Evolutionary conservation across 2,329 filamentous ascomycete species (phyloP).

Genomic region (Tympanopsis confertula): DNA sequence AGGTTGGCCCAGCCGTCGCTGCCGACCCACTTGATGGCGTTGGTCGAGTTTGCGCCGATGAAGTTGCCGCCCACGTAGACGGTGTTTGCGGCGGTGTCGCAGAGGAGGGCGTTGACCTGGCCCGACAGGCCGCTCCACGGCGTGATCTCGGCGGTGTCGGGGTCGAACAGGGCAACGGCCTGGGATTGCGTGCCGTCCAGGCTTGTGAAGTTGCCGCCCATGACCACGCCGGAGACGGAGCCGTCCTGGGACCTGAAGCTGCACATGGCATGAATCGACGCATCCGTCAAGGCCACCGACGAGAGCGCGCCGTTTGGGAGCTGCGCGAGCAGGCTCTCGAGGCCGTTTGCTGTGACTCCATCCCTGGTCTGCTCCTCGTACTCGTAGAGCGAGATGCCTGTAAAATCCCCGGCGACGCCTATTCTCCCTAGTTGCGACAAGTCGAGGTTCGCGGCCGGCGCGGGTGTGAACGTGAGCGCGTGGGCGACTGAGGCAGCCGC

Average conservation of each 20-base stretch:
- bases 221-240: constrained; percentile 59
- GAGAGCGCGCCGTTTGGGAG: constrained; percentile 79
- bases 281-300: constrained; percentile 66
- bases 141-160: constrained; percentile 56
- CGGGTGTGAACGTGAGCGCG: constrained; percentile 46
- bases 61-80: constrained; percentile 90
- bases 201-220: constrained; percentile 94
- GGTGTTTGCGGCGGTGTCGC: constrained; percentile 64
- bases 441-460: constrained; percentile 64
- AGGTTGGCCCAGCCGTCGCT: constrained; percentile 64
- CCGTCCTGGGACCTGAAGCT: constrained; percentile 58
- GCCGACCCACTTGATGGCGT: constrained; percentile 73
- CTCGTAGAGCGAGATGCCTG: constrained; percentile 80
- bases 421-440: constrained; percentile 69
- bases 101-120: constrained; percentile 70
- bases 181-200: constrained; percentile 65
- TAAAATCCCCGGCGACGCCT: constrained; percentile 78
- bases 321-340: constrained; percentile 66
- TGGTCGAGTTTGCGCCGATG: constrained; percentile 67
- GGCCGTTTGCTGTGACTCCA: constrained; percentile 60
- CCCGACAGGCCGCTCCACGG: constrained; percentile 74
- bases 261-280: constrained; percentile 81
- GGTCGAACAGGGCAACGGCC: constrained; percentile 72
- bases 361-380: constrained; percentile 69
- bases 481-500: constrained; percentile 25